Evolutionary conservation across 2,329 filamentous ascomycete genomes (phyloP), one percentile per base, ranked within the genome.

Genomic region (Aureobasidium lini): DNA sequence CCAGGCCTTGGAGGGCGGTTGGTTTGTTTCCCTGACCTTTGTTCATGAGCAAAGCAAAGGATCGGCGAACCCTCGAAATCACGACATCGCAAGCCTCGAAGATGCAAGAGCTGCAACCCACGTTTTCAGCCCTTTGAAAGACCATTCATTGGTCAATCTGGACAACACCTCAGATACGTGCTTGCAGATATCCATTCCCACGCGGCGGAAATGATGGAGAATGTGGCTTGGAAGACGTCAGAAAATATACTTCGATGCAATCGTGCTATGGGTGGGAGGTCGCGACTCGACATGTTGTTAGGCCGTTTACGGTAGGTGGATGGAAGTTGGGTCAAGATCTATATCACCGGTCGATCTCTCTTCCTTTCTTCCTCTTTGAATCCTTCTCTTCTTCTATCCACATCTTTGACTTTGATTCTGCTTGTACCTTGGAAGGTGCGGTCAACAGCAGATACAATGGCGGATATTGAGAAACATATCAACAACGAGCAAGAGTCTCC

Each of bases 11-110:
- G 13, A 13, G 34, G 8, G 13, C 34, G 8, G 8, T 13, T 2
- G 34, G 13, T 9, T 36, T 23, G 23, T 3, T 23, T 23, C 23
- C 23, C 34, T 36, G 8, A 36, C 13, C 13, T 36, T 44, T 18
- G 18, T 4, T 2, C 13, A 18, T 28, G 23, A 11, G 23, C 18
- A 18, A 34, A 16, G n/a, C 10, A 50, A 29, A 29, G 7, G 34
- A 7, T 54, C 50, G 37, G 28, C 50, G 29, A 42, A 18, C 39
- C 37, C 42, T 47, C n/a, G 23, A 32, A 50, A 59, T 49, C 56
- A 59, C 56, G 56, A 59, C 56, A 59, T 59, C 56, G 42, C 54
- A 31, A 36, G 13, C 28, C 16, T 32, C 34, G 32, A 59, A 43
- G 43, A 50, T 50, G 56, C 56, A 59, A 59, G 37, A 40, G 40